phyloP scores from a whole-genome alignment of 202 grass and related monocot species.

The Bolboschoenoplectus hybrid region DNA sequence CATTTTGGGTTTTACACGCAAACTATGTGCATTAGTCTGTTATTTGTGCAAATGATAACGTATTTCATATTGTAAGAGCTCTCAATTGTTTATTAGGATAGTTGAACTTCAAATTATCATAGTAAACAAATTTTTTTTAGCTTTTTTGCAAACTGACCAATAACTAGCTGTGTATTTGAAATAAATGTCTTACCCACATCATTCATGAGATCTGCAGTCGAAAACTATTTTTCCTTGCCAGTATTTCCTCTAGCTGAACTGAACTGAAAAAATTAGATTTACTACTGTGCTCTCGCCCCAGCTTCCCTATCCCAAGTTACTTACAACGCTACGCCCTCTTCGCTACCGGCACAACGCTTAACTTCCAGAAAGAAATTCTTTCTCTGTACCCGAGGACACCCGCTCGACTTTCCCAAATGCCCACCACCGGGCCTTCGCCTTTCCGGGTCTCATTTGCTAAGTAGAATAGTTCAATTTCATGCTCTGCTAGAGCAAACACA shows the following conservation, averaged over 20 bases:
- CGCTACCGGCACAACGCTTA: too few species aligned
- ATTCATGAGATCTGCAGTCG: neutral
- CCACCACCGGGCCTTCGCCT: too few species aligned
- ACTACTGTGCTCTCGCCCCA: too few species aligned
- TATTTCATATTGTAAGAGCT: neutral
- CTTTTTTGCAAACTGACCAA: neutral
- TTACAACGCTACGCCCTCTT: too few species aligned
- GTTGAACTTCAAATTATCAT: neutral
- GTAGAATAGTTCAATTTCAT: too few species aligned
- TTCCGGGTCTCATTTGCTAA: too few species aligned
- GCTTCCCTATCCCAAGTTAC: too few species aligned
- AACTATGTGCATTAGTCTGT: neutral
- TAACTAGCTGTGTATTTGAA: constrained; percentile 4
- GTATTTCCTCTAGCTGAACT: constrained; percentile 1
- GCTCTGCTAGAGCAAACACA: too few species aligned
- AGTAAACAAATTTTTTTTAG: neutral
- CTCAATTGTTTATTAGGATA: neutral
- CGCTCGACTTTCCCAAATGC: too few species aligned
- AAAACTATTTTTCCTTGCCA: neutral
- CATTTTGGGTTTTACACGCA: constrained; percentile 10
- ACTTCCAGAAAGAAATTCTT: too few species aligned
- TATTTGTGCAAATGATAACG: neutral
- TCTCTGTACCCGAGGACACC: too few species aligned
- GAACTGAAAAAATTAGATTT: too few species aligned
- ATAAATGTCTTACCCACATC: neutral